phyloP scores from a whole-genome alignment of 2,329 filamentous ascomycete genomes.

The Herpotrichia juniperi region DNA sequence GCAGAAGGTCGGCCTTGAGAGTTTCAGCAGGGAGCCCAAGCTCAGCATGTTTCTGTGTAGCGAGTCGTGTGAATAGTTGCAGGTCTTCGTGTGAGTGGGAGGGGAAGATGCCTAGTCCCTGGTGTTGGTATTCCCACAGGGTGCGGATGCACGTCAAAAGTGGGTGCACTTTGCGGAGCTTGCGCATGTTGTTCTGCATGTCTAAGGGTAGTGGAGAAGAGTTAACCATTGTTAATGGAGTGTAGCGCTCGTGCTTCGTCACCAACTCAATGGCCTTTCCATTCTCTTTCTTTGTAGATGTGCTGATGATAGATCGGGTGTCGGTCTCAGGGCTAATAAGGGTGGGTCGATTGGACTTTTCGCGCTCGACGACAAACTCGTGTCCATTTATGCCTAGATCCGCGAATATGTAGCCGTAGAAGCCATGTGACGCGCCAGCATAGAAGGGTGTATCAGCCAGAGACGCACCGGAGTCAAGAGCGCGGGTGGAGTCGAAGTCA shows the following conservation, averaged over 20 bases:
- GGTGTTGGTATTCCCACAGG: slow-evolving; percentile 83
- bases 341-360: slow-evolving; percentile 74
- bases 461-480: slow-evolving; percentile 86
- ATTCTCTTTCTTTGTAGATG: slow-evolving; percentile 70
- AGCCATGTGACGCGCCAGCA: slow-evolving; percentile 81
- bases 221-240: slow-evolving; percentile 85
- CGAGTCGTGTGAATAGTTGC: slow-evolving; percentile 75
- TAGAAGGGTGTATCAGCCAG: slow-evolving; percentile 84
- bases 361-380: slow-evolving; percentile 85
- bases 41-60: slow-evolving; percentile 77
- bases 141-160: slow-evolving; percentile 85
- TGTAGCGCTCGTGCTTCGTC: slow-evolving; percentile 89
- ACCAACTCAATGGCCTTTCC: slow-evolving; percentile 80
- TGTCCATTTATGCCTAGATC: slow-evolving; percentile 93
- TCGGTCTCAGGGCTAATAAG: slow-evolving; percentile 70
- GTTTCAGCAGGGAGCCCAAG: slow-evolving; percentile 55
- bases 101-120: slow-evolving; percentile 49
- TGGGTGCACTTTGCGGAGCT: slow-evolving; percentile 77
- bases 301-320: slow-evolving; percentile 76
- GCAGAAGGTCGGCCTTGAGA: slow-evolving; percentile 67
- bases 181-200: slow-evolving; percentile 70
- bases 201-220: slow-evolving; percentile 72
- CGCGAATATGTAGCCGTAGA: slow-evolving; percentile 94
- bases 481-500: slow-evolving; percentile 72
- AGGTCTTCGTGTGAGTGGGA: slow-evolving; percentile 68